A percentile compares a stretch with the other conserved stretches of the same genome.
Conservation (phyloP, 257 asterid genomes). For the Marsdenia floribunda region DNA sequence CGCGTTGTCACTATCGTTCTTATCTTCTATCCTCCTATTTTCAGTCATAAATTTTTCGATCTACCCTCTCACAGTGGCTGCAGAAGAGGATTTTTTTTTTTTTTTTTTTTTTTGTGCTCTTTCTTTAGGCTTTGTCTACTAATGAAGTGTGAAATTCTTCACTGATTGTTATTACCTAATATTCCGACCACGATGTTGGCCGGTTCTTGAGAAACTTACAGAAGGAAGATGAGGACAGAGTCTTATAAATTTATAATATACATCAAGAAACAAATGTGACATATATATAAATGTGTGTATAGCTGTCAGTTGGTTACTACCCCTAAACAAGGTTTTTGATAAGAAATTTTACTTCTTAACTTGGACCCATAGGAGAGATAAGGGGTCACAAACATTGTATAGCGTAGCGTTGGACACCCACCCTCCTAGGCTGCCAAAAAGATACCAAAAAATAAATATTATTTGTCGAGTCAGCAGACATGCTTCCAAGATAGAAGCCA, state of each 20-base stretch:
- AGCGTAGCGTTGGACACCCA: too few species aligned
- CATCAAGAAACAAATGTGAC: background rate
- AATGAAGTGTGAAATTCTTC: background rate
- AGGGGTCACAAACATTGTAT: constrained; percentile 6
- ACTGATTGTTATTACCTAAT: too few species aligned
- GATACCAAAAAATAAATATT: constrained; percentile 15
- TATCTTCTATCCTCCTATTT: background rate
- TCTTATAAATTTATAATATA: too few species aligned
- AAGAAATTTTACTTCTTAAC: background rate
- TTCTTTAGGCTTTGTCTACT: background rate
- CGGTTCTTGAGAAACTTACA: too few species aligned
- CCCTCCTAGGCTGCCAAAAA: background rate
- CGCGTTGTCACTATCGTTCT: constrained; percentile 9
- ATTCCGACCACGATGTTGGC: background rate
- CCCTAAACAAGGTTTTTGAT: background rate
- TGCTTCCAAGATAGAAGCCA: constrained; percentile 21
- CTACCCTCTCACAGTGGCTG: background rate
- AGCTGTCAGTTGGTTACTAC: background rate
- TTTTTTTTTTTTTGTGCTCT: too few species aligned
- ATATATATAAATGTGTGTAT: too few species aligned
- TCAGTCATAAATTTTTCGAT: background rate
- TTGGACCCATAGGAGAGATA: constrained; percentile 3
- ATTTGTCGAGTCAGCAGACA: constrained; percentile 10
- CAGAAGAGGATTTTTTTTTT: background rate
- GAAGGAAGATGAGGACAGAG: too few species aligned